Evolutionary conservation across 2,329 filamentous ascomycete genomes (phyloP), one percentile per base, ranked within the genome.

Genomic region (Pseudocercospora pini-densiflorae): DNA sequence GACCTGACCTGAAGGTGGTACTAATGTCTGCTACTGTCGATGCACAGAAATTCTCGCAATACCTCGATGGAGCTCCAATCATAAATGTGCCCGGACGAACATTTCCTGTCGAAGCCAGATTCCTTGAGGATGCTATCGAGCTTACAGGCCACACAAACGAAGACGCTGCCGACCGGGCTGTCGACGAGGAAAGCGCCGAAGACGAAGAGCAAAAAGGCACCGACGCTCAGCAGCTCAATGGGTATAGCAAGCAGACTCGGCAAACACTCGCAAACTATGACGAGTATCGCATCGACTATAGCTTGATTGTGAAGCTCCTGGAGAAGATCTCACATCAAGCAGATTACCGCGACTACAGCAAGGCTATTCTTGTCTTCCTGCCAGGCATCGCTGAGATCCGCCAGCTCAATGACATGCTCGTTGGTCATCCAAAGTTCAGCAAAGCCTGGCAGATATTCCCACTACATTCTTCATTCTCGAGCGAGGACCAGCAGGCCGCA

Each of bases 21-120:
- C 86, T 99, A 57, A 99, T 99, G 95, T 98, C 94, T 71, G 95
- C 95, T 10, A 99, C 95, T 0, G 93, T 99, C 7, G 93, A 99
- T 78, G 93, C 95, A 0, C 90, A 94, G 66, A 89, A 90, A 16
- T 97, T 99, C 77, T 97, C 95, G 0, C 87, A 88, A 10, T 99
- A 98, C 76, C 86, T 99, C 1, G 89, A 90, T 63, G 89, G 89
- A 4, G 94, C 94, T 0, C 94, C 94, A 0, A 89, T 98, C 47
- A 83, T 99, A 62, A 93, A 91, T 66, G 93, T 99, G 14, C 95
- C 95, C 2, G 95, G 95, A 0, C 88, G 95, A 55, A 98, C 94
- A 0, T 99, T 96, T 75, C 94, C 95, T 0, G 95, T 99, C 1
- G 86, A 92, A 72, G 92, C 94, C 43, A 89, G 88, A 68, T 98